phyloP scores from a whole-genome alignment of 2,329 filamentous ascomycete genomes.

The Apiospora marii region DNA sequence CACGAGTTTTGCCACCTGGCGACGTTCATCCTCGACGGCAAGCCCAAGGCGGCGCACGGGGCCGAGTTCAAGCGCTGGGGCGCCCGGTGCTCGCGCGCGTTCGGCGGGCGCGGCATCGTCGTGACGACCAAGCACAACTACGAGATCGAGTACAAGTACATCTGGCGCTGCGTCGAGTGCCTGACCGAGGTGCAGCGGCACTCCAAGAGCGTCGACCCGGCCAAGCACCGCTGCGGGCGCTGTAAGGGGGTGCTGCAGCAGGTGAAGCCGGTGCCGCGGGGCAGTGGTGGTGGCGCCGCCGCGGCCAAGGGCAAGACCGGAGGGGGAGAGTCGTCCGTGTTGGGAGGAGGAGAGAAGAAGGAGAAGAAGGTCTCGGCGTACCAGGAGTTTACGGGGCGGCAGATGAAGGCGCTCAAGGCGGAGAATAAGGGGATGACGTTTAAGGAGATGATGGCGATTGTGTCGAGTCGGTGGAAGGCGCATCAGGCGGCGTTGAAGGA shows the following conservation, averaged over 20 bases:
- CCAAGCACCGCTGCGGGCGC: slow-evolving; percentile 75
- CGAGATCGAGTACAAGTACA: slow-evolving; percentile 89
- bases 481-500: slow-evolving; percentile 74
- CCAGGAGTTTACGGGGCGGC: slow-evolving; percentile 53
- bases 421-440: slow-evolving; percentile 49
- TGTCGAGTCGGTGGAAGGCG: slow-evolving; percentile 64
- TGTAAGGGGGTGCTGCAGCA: slow-evolving; percentile 78
- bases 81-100: slow-evolving; percentile 59
- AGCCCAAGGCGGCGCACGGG: slow-evolving; percentile 82
- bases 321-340: no score
- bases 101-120: slow-evolving; percentile 69
- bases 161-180: slow-evolving; percentile 81
- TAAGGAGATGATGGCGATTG: slow-evolving; percentile 70
- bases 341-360: slow-evolving; percentile 18
- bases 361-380: slow-evolving; percentile 52
- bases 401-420: slow-evolving; percentile 36
- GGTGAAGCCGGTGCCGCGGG: slow-evolving; percentile 77
- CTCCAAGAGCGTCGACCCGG: slow-evolving; percentile 81
- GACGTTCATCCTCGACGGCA: slow-evolving; percentile 85
- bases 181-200: slow-evolving; percentile 80
- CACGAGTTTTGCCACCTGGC: slow-evolving; percentile 97
- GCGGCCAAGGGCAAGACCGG: slow-evolving; percentile 9
- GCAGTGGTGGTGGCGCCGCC: slow-evolving; percentile 31
- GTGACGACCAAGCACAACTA: slow-evolving; percentile 93
- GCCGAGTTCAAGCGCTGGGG: slow-evolving; percentile 83